Percentiles rank a stretch among this genome's conserved stretches.
Conservation (phyloP, 495 filamentous ascomycete species). For the Penicillium tannophilum region DNA sequence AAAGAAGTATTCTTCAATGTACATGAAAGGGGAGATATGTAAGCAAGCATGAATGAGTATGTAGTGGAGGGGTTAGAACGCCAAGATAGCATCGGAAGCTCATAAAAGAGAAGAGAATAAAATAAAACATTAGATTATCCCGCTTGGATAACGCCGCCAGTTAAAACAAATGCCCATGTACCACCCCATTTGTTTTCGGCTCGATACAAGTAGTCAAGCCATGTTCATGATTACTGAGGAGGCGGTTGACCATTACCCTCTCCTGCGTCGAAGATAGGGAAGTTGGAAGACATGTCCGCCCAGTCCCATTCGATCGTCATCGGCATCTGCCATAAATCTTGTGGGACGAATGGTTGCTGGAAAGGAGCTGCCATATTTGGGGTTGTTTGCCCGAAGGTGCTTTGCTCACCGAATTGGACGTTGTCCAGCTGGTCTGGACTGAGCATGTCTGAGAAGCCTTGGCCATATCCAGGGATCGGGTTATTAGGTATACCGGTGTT, state of each 20-base stretch:
- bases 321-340: slow-evolving; percentile 93
- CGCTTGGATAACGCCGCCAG: slow-evolving; percentile 1
- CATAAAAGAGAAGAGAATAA: neutral
- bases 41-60: neutral
- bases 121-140: neutral
- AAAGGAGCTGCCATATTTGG: slow-evolving; percentile 54
- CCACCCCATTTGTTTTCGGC: neutral
- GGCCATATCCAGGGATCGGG: slow-evolving; percentile 38
- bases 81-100: neutral
- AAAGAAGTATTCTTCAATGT: slow-evolving; percentile 8
- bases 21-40: slow-evolving; percentile 4
- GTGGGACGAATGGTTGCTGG: slow-evolving; percentile 93
- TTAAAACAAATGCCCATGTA: too few relatives aligned
- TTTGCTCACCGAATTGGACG: slow-evolving; percentile 47
- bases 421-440: slow-evolving; percentile 43
- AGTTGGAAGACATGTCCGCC: slow-evolving; percentile 75
- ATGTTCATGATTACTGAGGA: slow-evolving; percentile 28
- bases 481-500: slow-evolving; percentile 24
- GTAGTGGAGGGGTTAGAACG: slow-evolving; percentile 6
- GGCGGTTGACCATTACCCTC: slow-evolving; percentile 25
- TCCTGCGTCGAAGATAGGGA: slow-evolving; percentile 41
- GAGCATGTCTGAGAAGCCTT: slow-evolving; percentile 44
- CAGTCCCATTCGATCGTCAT: slow-evolving; percentile 99
- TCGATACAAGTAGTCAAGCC: slow-evolving; percentile 5
- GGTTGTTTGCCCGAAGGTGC: slow-evolving; percentile 36